These are phyloP conservation scores for Heimioporus punctisporus DNA, from an alignment of 1,284 basidiomycete genomes.

Conservation along the genomic window DNA sequence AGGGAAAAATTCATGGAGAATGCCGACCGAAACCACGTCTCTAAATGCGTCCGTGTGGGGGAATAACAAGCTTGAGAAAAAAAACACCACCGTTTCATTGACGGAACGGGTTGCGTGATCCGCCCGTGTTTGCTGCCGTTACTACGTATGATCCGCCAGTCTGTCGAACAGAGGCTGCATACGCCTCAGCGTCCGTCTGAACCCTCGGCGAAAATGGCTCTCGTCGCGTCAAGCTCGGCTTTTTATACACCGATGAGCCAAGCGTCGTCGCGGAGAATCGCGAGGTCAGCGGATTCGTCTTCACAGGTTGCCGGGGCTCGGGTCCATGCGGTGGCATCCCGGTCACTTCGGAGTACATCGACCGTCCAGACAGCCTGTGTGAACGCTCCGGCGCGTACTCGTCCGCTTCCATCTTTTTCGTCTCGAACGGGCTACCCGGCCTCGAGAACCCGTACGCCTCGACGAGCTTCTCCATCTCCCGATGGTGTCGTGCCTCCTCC, in stretches of 20 bases:
- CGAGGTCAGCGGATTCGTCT: slow-evolving; percentile 44
- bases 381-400: slow-evolving; percentile 33
- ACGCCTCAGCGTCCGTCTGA: slow-evolving; percentile 61
- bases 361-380: slow-evolving; percentile 49
- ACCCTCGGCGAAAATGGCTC: slow-evolving; percentile 25
- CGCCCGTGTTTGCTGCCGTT: slow-evolving; percentile 40
- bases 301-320: slow-evolving; percentile 70
- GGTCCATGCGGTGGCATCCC: slow-evolving; percentile 58
- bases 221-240: slow-evolving; percentile 26
- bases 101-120: slow-evolving; percentile 53
- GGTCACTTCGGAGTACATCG: slow-evolving; percentile 70
- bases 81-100: slow-evolving; percentile 28
- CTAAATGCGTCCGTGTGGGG: slow-evolving; percentile 24
- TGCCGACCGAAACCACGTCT: not conserved
- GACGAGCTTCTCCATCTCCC: slow-evolving; percentile 53
- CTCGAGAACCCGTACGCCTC: slow-evolving; percentile 52
- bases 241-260: slow-evolving; percentile 31
- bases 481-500: slow-evolving; percentile 52
- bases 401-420: slow-evolving; percentile 20
- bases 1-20: slow-evolving; percentile 5
- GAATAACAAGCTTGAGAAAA: slow-evolving; percentile 10
- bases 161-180: slow-evolving; percentile 49
- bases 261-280: slow-evolving; percentile 49
- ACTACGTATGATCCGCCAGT: slow-evolving; percentile 26
- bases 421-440: slow-evolving; percentile 33